These are phyloP conservation scores for Candida sp. DNA, from an alignment of 1,139 yeast genomes.

Conservation along the genomic window DNA sequence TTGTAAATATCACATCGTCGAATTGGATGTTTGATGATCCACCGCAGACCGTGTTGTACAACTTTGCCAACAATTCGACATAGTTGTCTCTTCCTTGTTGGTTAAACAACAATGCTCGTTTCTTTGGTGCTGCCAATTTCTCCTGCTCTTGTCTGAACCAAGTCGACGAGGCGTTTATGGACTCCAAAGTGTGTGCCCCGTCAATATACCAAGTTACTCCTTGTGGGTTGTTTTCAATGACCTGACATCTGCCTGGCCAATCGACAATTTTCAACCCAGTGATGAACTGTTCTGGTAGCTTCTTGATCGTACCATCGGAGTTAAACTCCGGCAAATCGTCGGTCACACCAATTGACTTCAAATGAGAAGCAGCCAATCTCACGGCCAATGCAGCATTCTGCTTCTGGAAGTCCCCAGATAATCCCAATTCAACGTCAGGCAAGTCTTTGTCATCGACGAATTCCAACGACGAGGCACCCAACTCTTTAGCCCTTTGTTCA, in stretches of 20 bases:
- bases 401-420: conserved; percentile 86
- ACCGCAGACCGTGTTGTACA: conserved; percentile 44
- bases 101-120: conserved; percentile 72
- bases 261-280: conserved; percentile 69
- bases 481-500: conserved; percentile 67
- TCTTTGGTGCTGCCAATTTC: conserved; percentile 19
- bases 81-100: conserved; percentile 93
- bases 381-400: conserved; percentile 90
- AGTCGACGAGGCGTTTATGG: conserved; percentile 74
- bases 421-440: conserved; percentile 60
- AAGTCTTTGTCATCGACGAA: conserved; percentile 48
- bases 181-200: conserved; percentile 96
- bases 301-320: conserved; percentile 20
- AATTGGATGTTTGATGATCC: conserved; percentile 37
- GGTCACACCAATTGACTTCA: conserved; percentile 49
- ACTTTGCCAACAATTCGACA: conserved; percentile 56
- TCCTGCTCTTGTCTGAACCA: conserved; percentile 63
- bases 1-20: conserved; percentile 82
- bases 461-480: conserved; percentile 51
- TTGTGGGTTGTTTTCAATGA: conserved; percentile 46
- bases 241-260: conserved; percentile 98
- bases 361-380: conserved; percentile 68
- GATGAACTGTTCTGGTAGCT: conserved; percentile 59
- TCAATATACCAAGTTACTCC: conserved; percentile 80
- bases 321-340: conserved; percentile 28